Conservation (phyloP, 2,329 filamentous ascomycete genomes). For the Talaromyces sp. region DNA sequence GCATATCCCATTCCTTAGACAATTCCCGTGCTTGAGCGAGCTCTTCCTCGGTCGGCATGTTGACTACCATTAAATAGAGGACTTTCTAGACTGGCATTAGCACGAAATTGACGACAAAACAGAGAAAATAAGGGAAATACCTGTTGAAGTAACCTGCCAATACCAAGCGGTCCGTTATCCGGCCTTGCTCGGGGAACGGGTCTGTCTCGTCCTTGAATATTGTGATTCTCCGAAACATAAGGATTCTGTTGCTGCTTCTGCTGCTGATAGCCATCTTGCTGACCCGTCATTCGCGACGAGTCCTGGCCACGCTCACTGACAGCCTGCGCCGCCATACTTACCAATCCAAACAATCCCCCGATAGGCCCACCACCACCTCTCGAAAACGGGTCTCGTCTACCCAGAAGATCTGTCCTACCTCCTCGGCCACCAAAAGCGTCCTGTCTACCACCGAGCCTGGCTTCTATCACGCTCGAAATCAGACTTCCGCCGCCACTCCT, state of each 20-base stretch:
- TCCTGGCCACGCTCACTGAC: constrained; percentile 1
- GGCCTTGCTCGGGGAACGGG: neutral
- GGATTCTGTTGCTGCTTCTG: neutral
- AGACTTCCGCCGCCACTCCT: neutral
- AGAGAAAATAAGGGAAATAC: neutral
- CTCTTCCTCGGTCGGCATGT: constrained; percentile 48
- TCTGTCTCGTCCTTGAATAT: neutral
- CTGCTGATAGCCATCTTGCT: neutral
- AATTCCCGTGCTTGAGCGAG: constrained; percentile 23
- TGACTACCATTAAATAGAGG: constrained; percentile 52
- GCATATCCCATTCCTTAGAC: constrained; percentile 2
- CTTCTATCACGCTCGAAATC: neutral
- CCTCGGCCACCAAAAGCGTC: neutral
- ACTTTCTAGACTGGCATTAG: constrained; percentile 35
- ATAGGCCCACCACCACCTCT: neutral
- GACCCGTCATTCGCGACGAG: neutral
- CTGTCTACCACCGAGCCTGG: neutral
- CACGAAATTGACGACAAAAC: too few relatives aligned
- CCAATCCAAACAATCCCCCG: neutral
- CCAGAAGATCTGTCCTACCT: neutral
- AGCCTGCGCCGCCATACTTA: constrained; percentile 4
- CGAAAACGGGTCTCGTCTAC: neutral
- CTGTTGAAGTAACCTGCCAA: neutral
- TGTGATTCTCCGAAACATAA: neutral
- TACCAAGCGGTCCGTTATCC: neutral